Base-by-base conservation (phyloP, 2,329 filamentous ascomycete genomes). In the Venturia asperata region DNA sequence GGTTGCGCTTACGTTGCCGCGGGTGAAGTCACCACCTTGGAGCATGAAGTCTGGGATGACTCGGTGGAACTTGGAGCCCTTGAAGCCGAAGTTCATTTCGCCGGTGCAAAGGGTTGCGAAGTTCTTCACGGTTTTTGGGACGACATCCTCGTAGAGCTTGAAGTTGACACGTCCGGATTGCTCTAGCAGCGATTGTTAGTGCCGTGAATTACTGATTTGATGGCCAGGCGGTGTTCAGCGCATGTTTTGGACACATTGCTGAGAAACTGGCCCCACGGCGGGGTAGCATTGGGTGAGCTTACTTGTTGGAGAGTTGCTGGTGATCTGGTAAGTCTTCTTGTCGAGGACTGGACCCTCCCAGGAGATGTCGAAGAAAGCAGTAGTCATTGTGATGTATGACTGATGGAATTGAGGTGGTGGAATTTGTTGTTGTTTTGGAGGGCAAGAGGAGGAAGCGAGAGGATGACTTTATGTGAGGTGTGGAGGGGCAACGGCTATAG, bases 41-140 rank as follows among this genome's bases (percentile, higher is more conserved):
- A 93, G 89, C 93, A 97, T 97, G 79, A 97, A 97, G 72, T 90
- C 89, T 78, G 89, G 90, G 75, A 97, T 96, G 71, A 97, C 91
- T 66, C 94, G 87, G 77, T 97, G 94, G 72, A 97, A 97, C 76
- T 91, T 95, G 80, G 86, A 89, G 65, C 90, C 90, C 79, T 97
- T 97, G 83, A 97, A 99, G 68, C 94, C 94, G 74, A 94, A 90
- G 0, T 92, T 89, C 69, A 84, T 87, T 80, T 97, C 93, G 71
- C 94, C 94, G 0, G 93, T 97, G 79, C 92, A 97, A 79, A 96
- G 96, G 74, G 42, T 52, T 24, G 41, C 10, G 76, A 99, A 97
- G 80, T 97, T 97, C 77, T 97, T 94, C 41, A 92, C 91, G 10
- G 94, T 97, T 72, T 87, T 88, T 68, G 92, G 92, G 0, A 92